These are phyloP conservation scores for Apiospora saccharicola DNA, from an alignment of 2,329 filamentous ascomycete genomes.

Conservation along the genomic window DNA sequence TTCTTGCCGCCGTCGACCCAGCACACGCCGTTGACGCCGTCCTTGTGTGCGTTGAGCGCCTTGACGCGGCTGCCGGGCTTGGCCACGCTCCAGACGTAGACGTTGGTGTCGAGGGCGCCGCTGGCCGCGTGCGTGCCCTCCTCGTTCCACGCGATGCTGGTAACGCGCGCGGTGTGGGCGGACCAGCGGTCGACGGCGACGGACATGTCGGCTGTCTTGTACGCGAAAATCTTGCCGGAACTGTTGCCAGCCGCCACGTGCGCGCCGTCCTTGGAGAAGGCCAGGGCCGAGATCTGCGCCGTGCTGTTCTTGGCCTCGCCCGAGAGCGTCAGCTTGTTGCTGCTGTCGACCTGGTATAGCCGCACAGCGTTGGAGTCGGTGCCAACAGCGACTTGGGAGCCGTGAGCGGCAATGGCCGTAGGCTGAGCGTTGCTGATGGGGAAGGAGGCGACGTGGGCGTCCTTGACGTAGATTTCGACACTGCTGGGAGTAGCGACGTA, in stretches of 20 bases:
- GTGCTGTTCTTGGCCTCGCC: constrained; percentile 72
- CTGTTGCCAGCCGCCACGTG: constrained; percentile 84
- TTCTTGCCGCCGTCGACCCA: constrained; percentile 75
- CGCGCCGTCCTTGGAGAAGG: constrained; percentile 81
- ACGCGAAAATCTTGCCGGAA: constrained; percentile 87
- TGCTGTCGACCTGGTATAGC: constrained; percentile 71
- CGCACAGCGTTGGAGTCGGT: constrained; percentile 76
- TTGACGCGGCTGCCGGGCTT: constrained; percentile 87
- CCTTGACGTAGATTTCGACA: constrained; percentile 65
- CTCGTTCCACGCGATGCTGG: constrained; percentile 76
- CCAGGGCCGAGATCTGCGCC: constrained; percentile 77
- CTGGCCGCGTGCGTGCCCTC: constrained; percentile 81
- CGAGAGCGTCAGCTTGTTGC: constrained; percentile 60
- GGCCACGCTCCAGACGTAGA: constrained; percentile 88
- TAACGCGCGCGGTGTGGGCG: constrained; percentile 65
- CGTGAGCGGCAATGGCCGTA: constrained; percentile 74
- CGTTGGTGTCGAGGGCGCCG: constrained; percentile 87
- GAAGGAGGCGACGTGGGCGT: constrained; percentile 65
- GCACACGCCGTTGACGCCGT: constrained; percentile 86
- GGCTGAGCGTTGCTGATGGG: constrained; percentile 68
- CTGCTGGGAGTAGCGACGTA: constrained; percentile 61
- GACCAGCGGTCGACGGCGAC: constrained; percentile 80
- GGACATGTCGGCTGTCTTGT: constrained; percentile 65
- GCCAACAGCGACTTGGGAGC: constrained; percentile 76
- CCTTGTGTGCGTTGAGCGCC: constrained; percentile 89